A percentile compares a stretch with the other conserved stretches of the same genome.
Evolutionary conservation across 2,329 filamentous ascomycete genomes (phyloP).

Genomic region (Curvularia sp.): DNA sequence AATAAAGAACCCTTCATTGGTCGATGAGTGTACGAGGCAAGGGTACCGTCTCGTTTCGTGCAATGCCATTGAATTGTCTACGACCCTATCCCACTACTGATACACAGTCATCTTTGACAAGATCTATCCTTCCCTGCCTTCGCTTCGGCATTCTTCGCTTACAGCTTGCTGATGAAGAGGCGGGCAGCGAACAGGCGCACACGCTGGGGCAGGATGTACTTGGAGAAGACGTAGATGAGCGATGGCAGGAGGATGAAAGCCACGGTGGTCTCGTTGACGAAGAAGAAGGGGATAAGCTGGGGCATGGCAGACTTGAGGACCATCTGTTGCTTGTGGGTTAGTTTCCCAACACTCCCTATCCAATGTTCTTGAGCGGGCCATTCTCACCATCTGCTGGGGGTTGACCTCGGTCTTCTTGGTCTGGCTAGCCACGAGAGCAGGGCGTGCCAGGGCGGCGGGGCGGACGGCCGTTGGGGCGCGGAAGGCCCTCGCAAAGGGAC

Average conservation of each 20-base stretch:
- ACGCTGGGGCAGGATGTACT: slow-evolving; percentile 53
- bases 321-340: slow-evolving; percentile 37
- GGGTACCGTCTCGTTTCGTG: slow-evolving; percentile 10
- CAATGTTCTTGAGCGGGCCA: not conserved
- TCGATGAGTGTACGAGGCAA: not conserved
- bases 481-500: slow-evolving; percentile 51
- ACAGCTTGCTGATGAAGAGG: slow-evolving; percentile 56
- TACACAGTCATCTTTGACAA: slow-evolving; percentile 34
- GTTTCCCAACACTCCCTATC: slow-evolving; percentile 6
- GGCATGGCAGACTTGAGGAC: slow-evolving; percentile 54
- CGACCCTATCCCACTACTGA: slow-evolving; percentile 45
- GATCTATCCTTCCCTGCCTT: slow-evolving; percentile 2
- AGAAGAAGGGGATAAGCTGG: slow-evolving; percentile 56
- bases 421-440: slow-evolving; percentile 45
- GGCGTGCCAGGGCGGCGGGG: slow-evolving; percentile 46
- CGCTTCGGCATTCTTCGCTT: slow-evolving; percentile 23
- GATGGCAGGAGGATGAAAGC: slow-evolving; percentile 52
- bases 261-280: slow-evolving; percentile 54
- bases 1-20: not conserved
- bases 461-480: slow-evolving; percentile 48
- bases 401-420: slow-evolving; percentile 46
- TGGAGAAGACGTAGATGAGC: slow-evolving; percentile 55
- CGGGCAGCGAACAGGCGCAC: slow-evolving; percentile 52
- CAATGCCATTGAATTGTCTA: slow-evolving; percentile 46
- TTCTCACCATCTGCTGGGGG: slow-evolving; percentile 45